These are phyloP conservation scores for Lepiota venenata DNA, from an alignment of 768 basidiomycete species.

Conservation along the genomic window DNA sequence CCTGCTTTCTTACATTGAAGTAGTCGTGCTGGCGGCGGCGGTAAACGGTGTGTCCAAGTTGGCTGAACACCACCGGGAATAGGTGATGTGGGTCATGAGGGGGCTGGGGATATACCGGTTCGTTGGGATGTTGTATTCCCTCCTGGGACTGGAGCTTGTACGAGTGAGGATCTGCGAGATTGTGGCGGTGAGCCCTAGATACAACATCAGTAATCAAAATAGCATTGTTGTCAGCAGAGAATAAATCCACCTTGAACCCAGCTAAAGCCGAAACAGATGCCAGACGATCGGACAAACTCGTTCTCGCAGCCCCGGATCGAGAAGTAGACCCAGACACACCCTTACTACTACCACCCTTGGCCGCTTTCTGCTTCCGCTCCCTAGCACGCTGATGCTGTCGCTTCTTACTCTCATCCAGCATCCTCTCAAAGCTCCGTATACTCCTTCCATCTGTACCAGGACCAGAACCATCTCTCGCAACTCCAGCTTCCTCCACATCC, in stretches of 20 bases:
- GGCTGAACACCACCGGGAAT: neutral
- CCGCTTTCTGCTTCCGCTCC: constrained; percentile 18
- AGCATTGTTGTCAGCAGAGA: constrained; percentile 12
- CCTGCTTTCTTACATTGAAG: constrained; percentile 67
- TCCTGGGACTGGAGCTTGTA: constrained; percentile 19
- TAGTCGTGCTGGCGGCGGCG: constrained; percentile 68
- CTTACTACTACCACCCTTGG: constrained; percentile 14
- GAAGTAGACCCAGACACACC: constrained; percentile 1
- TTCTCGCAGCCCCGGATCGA: constrained; percentile 33
- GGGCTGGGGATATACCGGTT: constrained; percentile 10
- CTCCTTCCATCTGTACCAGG: constrained; percentile 61
- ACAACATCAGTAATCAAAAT: neutral
- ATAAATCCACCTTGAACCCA: constrained; percentile 32
- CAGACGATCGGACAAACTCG: constrained; percentile 79
- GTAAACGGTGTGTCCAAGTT: constrained; percentile 28
- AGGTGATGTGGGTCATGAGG: constrained; percentile 16
- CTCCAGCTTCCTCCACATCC: constrained; percentile 28
- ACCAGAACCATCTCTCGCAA: neutral
- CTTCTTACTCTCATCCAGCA: constrained; percentile 55
- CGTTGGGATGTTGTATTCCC: constrained; percentile 3
- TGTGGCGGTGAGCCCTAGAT: constrained; percentile 28
- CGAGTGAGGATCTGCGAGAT: constrained; percentile 38
- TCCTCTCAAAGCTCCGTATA: constrained; percentile 84
- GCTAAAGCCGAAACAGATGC: constrained; percentile 70
- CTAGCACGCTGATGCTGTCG: constrained; percentile 15